Conservation (phyloP, 169 alveolate genomes). For the Perkinsus chesapeaki region DNA sequence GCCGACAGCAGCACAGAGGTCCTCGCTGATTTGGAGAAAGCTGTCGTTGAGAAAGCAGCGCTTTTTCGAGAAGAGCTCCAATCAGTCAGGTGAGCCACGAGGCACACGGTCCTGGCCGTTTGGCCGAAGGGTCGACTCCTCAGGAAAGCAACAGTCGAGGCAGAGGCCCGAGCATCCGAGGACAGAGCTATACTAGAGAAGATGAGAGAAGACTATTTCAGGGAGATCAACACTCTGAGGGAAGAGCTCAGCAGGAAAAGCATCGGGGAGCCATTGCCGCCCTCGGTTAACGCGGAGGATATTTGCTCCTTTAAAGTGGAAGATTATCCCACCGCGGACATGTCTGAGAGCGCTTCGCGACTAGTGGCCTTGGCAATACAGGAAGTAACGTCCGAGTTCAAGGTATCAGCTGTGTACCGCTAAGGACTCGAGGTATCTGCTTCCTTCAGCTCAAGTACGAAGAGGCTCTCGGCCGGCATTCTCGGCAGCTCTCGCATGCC, state of each 20-base stretch:
- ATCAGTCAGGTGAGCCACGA: not conserved
- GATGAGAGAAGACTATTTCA: not conserved
- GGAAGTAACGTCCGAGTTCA: not conserved
- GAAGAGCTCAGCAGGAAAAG: not conserved
- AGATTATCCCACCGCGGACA: not conserved
- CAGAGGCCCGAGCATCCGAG: too few relatives aligned
- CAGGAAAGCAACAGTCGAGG: too few relatives aligned
- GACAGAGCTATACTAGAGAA: too few relatives aligned
- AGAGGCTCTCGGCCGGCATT: not conserved
- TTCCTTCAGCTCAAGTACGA: not conserved
- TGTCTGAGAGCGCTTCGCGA: not conserved
- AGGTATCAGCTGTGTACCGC: not conserved
- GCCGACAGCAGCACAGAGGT: not conserved
- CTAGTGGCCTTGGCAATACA: not conserved
- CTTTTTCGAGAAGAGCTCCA: not conserved
- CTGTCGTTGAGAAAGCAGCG: not conserved
- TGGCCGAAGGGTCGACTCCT: not conserved
- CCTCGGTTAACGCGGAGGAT: too few relatives aligned
- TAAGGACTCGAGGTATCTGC: not conserved
- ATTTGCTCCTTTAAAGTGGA: not conserved
- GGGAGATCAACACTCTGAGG: not conserved
- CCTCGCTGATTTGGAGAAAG: not conserved
- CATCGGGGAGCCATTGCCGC: too few relatives aligned
- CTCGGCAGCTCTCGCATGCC: not conserved
- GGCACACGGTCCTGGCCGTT: not conserved